Evolutionary conservation across 75 land plant species (phyloP).

Genomic region (Gnetum montanum): DNA sequence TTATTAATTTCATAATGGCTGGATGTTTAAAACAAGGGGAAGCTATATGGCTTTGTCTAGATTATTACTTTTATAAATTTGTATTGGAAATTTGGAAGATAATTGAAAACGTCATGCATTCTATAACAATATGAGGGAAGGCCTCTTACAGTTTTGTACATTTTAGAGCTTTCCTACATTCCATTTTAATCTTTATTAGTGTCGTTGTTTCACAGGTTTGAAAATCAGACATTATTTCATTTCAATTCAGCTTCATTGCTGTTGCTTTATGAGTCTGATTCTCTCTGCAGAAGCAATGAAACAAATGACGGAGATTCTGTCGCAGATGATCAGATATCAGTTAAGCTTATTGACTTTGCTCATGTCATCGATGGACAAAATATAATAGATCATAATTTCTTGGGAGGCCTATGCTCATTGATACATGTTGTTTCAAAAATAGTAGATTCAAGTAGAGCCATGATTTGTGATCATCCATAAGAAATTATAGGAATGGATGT

Average conservation of each 20-base stretch:
- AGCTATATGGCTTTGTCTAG: too few relatives aligned
- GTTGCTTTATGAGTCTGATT: constrained; percentile 39
- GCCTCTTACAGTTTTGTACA: too few relatives aligned
- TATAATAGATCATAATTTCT: constrained; percentile 76
- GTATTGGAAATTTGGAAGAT: too few relatives aligned
- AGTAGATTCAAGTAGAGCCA: constrained; percentile 14
- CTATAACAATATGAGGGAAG: too few relatives aligned
- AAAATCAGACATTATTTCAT: constrained; percentile 66
- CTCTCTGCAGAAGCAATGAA: constrained; percentile 7
- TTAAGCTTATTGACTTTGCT: constrained; percentile 90
- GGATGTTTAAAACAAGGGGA: too few relatives aligned
- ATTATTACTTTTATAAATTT: too few relatives aligned
- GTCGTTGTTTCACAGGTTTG: too few relatives aligned
- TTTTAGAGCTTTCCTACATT: too few relatives aligned
- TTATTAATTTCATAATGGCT: too few relatives aligned
- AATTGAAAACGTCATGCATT: too few relatives aligned
- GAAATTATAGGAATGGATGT: too few relatives aligned
- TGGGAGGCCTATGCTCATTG: constrained; percentile 79
- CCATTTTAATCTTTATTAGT: too few relatives aligned
- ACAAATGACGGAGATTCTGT: constrained; percentile 7
- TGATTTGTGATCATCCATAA: neutral
- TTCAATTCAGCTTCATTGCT: constrained; percentile 75
- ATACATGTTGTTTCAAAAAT: constrained; percentile 56
- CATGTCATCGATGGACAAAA: constrained; percentile 64
- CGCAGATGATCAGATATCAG: constrained; percentile 7